Percentiles rank a stretch among this genome's conserved stretches.
These are phyloP conservation scores for Fagopyrum esculentum DNA, from an alignment of 148 eudicot species.

Conservation along the genomic window DNA sequence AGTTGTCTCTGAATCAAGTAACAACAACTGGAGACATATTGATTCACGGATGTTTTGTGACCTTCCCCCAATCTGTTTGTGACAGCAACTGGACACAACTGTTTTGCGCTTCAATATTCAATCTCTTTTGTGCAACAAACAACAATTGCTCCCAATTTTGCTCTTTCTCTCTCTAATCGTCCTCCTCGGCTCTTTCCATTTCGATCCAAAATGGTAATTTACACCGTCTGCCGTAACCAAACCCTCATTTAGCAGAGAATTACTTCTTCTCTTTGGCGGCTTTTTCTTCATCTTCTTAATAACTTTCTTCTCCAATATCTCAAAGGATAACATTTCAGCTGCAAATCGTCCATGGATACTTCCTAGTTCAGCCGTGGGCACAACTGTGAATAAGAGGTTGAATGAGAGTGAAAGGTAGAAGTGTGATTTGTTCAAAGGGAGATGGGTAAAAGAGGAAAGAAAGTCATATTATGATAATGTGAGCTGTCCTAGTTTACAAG, in stretches of 20 bases:
- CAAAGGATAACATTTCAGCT: background rate
- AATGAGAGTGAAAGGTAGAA: background rate
- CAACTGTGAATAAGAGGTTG: background rate
- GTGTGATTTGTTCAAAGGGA: constrained; percentile 14
- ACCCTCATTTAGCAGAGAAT: background rate
- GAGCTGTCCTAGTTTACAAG: constrained; percentile 11
- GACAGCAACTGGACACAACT: no score
- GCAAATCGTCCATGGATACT: background rate
- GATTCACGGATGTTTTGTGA: no score
- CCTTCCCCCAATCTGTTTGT: no score
- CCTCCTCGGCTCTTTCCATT: no score
- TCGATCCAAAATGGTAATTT: no score
- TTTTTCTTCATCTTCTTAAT: background rate
- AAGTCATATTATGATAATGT: constrained; percentile 10
- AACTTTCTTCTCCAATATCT: background rate
- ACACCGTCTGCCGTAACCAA: no score
- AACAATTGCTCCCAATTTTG: no score
- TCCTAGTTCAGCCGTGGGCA: background rate
- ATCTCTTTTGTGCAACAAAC: no score
- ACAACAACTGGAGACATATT: no score
- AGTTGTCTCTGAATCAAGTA: no score
- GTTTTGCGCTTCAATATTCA: no score
- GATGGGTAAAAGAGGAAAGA: constrained; percentile 6
- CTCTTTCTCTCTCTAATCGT: no score
- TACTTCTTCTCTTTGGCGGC: background rate